These are phyloP conservation scores for Saccharomycopsis fibuligera DNA, from an alignment of 805 yeast genomes.

Conservation along the genomic window DNA sequence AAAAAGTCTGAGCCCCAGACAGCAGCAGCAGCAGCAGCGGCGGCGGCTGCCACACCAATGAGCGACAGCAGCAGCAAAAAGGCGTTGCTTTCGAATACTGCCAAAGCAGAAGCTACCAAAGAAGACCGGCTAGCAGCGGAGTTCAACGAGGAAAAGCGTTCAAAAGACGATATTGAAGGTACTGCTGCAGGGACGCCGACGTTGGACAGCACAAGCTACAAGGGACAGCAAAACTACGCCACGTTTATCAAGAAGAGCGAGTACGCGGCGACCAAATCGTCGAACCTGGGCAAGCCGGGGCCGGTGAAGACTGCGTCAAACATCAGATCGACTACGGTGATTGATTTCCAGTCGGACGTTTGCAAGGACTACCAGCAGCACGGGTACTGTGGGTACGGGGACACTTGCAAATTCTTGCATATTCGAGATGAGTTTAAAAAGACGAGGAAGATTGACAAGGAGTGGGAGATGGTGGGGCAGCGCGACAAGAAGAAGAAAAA, in stretches of 20 bases:
- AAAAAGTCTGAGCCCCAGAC: too few relatives aligned
- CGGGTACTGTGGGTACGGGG: slow-evolving; percentile 97
- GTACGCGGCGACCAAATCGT: slow-evolving; percentile 20
- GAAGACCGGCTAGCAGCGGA: slow-evolving; percentile 23
- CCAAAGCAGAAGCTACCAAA: slow-evolving; percentile 25
- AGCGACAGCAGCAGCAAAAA: too few relatives aligned
- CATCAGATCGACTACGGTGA: slow-evolving; percentile 58
- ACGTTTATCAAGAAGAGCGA: slow-evolving; percentile 22
- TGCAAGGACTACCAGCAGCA: slow-evolving; percentile 89
- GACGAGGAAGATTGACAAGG: slow-evolving; percentile 58
- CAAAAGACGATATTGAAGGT: slow-evolving; percentile 3
- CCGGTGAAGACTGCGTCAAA: slow-evolving; percentile 38
- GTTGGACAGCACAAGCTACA: slow-evolving; percentile 26
- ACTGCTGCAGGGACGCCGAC: not conserved
- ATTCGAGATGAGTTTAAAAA: slow-evolving; percentile 78
- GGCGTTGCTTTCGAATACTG: slow-evolving; percentile 10
- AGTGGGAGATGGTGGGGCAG: slow-evolving; percentile 62
- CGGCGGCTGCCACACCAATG: too few relatives aligned
- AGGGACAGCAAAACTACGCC: slow-evolving; percentile 27
- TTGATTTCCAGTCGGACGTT: slow-evolving; percentile 89
- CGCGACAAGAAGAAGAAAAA: slow-evolving; percentile 23
- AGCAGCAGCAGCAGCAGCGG: too few relatives aligned
- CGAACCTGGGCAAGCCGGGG: slow-evolving; percentile 27
- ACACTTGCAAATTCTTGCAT: slow-evolving; percentile 90
- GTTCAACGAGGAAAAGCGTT: slow-evolving; percentile 20